Base-by-base conservation (phyloP, 495 filamentous ascomycete genomes). In the Chaetomium fimeti region DNA sequence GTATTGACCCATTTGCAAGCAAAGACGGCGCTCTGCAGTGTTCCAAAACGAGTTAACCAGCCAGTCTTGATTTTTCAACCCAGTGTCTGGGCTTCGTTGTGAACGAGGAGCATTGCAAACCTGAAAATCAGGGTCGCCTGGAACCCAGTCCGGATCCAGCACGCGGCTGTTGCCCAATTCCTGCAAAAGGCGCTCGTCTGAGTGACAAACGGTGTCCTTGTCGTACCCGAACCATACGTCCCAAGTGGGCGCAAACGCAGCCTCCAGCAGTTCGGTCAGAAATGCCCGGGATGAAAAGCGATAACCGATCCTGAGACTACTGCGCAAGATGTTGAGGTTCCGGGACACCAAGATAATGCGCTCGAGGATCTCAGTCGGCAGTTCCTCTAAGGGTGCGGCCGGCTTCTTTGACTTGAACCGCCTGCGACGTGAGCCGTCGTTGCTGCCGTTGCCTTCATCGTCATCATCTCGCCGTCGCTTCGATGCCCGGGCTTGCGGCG, bases 321-420 rank as follows among this genome's bases (percentile, higher is more conserved):
- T 70, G 22, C 68, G 71, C 2, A 78, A 65, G 8, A 81, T 67
- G 61, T 77, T 73, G 57, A 74, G 22, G 52, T 81, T 80, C 59
- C 69, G 69, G 15, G 76, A 79, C 28, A 74, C 51, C 67, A 69
- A 65, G 22, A 78, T 72, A 61, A 81, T 79, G 3, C 45, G 69
- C 67, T 79, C 77, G n/a, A 81, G 71, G 20, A 81, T 68, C 62
- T 81, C 79, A 32, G 72, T 53, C 1, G 79, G 79, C 13, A 81
- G 63, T 32, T 56, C 66, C 69, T 79, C 77, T 6, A 81, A 66
- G 20, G 54, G 54, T 0, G 76, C 74, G 0, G 70, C 69, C 12
- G 51, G 54, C 45, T 66, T 70, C 57, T 55, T 66, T 8, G 60
- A 48, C 47, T 66, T 69, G 54, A 49, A 55, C 11, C 57, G 61